Percentiles rank a stretch among this genome's conserved stretches.
Conservation (phyloP, 1,284 basidiomycete species). For the Flammula alnicola region DNA sequence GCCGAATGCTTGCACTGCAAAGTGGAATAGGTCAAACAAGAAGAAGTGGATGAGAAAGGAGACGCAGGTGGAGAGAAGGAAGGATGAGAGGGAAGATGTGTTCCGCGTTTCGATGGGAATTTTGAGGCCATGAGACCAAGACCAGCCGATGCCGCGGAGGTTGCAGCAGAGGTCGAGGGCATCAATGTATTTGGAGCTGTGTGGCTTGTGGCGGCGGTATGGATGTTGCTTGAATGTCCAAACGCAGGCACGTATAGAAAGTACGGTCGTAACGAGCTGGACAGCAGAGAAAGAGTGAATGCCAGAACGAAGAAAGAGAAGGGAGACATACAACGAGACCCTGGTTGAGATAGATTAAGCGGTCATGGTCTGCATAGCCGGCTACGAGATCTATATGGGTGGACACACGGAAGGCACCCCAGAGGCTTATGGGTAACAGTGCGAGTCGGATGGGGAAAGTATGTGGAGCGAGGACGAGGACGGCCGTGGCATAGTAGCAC, state of each 20-base stretch:
- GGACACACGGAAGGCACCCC: slow-evolving; percentile 43
- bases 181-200: slow-evolving; percentile 35
- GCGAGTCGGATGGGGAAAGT: slow-evolving; percentile 48
- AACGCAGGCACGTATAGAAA: slow-evolving; percentile 37
- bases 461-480: slow-evolving; percentile 48
- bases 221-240: slow-evolving; percentile 42
- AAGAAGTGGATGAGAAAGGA: slow-evolving; percentile 42
- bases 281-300: slow-evolving; percentile 1
- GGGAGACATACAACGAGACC: slow-evolving; percentile 20
- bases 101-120: slow-evolving; percentile 48
- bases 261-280: slow-evolving; percentile 38
- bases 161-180: slow-evolving; percentile 50
- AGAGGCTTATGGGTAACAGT: slow-evolving; percentile 48
- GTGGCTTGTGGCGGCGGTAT: slow-evolving; percentile 28
- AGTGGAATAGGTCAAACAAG: slow-evolving; percentile 46
- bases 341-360: slow-evolving; percentile 35
- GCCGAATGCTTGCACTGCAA: slow-evolving; percentile 42
- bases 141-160: slow-evolving; percentile 60
- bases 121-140: slow-evolving; percentile 48
- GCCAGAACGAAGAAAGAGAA: background rate
- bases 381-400: slow-evolving; percentile 46
- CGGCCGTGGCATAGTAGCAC: slow-evolving; percentile 49
- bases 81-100: slow-evolving; percentile 38
- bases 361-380: slow-evolving; percentile 32
- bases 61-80: slow-evolving; percentile 37